phyloP scores from a whole-genome alignment of 2,329 filamentous ascomycete genomes.

The Fusarium tuaranense region DNA sequence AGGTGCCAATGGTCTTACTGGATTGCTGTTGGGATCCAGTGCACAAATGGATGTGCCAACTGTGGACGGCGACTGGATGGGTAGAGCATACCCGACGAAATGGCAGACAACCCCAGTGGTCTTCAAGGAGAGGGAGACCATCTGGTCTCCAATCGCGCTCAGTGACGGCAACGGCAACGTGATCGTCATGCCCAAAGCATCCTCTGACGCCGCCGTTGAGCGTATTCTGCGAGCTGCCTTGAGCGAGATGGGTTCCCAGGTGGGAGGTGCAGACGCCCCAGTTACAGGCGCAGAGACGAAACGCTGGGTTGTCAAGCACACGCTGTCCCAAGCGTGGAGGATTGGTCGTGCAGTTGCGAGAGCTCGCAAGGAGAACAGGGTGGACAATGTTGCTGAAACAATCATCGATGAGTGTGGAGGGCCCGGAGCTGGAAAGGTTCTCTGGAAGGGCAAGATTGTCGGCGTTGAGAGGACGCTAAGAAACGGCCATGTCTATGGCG shows the following conservation, averaged over 20 bases:
- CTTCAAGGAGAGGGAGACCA: constrained; percentile 60
- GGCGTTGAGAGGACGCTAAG: constrained; percentile 67
- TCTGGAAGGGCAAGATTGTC: constrained; percentile 75
- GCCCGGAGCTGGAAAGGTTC: constrained; percentile 61
- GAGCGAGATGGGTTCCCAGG: constrained; percentile 67
- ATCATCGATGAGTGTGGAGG: constrained; percentile 71
- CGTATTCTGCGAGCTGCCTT: constrained; percentile 62
- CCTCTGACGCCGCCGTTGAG: constrained; percentile 61
- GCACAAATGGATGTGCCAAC: constrained; percentile 63
- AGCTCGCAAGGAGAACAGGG: constrained; percentile 60
- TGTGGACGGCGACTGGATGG: constrained; percentile 69
- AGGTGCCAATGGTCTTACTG: constrained; percentile 72
- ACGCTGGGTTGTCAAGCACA: constrained; percentile 64
- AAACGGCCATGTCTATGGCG: constrained; percentile 70
- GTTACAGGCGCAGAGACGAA: constrained; percentile 62
- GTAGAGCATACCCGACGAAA: constrained; percentile 64
- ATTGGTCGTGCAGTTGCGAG: constrained; percentile 71
- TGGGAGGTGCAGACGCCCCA: constrained; percentile 61
- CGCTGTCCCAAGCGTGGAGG: constrained; percentile 65
- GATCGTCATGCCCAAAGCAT: constrained; percentile 60
- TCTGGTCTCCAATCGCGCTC: constrained; percentile 60
- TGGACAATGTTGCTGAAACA: constrained; percentile 66
- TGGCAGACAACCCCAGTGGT: constrained; percentile 68
- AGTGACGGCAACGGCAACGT: constrained; percentile 65
- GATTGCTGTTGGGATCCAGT: constrained; percentile 66